Percentiles rank a stretch among this genome's conserved stretches.
These are phyloP conservation scores for Cystobasidium onofrii DNA, from an alignment of 768 basidiomycete species.

Conservation along the genomic window DNA sequence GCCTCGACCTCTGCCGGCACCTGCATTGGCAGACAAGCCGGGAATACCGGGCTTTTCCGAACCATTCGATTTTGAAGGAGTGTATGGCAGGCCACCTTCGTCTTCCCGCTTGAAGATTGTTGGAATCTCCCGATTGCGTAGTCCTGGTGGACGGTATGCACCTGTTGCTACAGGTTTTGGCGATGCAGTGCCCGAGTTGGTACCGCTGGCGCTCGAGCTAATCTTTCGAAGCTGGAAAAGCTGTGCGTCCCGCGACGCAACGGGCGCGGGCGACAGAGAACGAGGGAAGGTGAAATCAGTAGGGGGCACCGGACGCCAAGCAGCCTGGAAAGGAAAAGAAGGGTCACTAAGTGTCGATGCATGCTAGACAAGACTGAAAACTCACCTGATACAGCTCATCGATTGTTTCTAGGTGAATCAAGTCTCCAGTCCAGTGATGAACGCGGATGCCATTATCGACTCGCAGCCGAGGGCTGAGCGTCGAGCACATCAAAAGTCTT, in stretches of 20 bases:
- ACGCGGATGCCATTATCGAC: conserved; percentile 97
- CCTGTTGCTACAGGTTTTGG: conserved; percentile 59
- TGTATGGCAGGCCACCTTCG: conserved; percentile 61
- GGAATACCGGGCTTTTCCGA: conserved; percentile 57
- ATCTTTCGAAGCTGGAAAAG: conserved; percentile 51
- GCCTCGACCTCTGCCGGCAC: conserved; percentile 25
- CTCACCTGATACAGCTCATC: conserved; percentile 79
- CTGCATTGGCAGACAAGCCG: conserved; percentile 47
- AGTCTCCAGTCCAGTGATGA: conserved; percentile 80
- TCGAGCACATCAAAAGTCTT: conserved; percentile 83
- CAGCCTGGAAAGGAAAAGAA: conserved; percentile 45
- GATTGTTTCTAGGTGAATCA: conserved; percentile 70
- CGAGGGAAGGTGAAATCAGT: conserved; percentile 63
- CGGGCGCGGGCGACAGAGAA: conserved; percentile 58
- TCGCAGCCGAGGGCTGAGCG: conserved; percentile 84
- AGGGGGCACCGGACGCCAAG: conserved; percentile 68
- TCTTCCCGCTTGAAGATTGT: conserved; percentile 85
- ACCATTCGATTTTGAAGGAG: conserved; percentile 49
- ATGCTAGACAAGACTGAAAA: no score
- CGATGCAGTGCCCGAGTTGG: conserved; percentile 37
- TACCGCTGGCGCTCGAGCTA: conserved; percentile 45
- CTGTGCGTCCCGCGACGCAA: conserved; percentile 52
- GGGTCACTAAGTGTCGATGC: neutral
- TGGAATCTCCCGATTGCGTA: conserved; percentile 78
- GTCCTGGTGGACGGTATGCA: conserved; percentile 88